phyloP scores from a whole-genome alignment of 2,329 filamentous ascomycete species.

The Lachnellula subtilissima region DNA sequence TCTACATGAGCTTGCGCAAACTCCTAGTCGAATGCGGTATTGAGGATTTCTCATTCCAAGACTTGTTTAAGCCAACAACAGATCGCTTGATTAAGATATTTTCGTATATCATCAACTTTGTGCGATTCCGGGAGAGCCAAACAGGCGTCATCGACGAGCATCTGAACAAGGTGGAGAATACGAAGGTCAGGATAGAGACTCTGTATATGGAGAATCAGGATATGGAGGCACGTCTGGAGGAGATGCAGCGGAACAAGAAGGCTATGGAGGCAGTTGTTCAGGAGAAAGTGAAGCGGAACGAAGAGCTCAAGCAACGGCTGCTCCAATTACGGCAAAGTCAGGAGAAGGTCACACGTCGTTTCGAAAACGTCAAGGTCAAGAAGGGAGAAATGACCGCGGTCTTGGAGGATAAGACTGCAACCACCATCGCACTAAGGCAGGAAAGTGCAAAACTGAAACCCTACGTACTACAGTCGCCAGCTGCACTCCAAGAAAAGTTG shows the following conservation, averaged over 20 bases:
- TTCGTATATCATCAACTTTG: slow-evolving; percentile 98
- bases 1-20: slow-evolving; percentile 78
- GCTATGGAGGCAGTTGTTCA: slow-evolving; percentile 76
- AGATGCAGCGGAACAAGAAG: slow-evolving; percentile 74
- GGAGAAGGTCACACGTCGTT: slow-evolving; percentile 73
- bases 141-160: slow-evolving; percentile 86
- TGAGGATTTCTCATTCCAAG: slow-evolving; percentile 87
- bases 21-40: slow-evolving; percentile 86
- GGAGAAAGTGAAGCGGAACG: slow-evolving; percentile 81
- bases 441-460: slow-evolving; percentile 87
- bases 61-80: slow-evolving; percentile 86
- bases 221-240: slow-evolving; percentile 72
- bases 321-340: slow-evolving; percentile 77
- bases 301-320: slow-evolving; percentile 77
- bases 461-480: slow-evolving; percentile 86
- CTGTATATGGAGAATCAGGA: slow-evolving; percentile 83
- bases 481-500: slow-evolving; percentile 73
- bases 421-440: slow-evolving; percentile 67
- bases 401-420: slow-evolving; percentile 67
- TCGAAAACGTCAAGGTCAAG: slow-evolving; percentile 78
- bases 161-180: slow-evolving; percentile 83
- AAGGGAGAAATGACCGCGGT: slow-evolving; percentile 69
- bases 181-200: slow-evolving; percentile 81
- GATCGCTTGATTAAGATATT: slow-evolving; percentile 91
- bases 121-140: slow-evolving; percentile 91